Base-by-base conservation (phyloP, 192 early-diverging fungal genomes). In the Coemansia sp. region DNA sequence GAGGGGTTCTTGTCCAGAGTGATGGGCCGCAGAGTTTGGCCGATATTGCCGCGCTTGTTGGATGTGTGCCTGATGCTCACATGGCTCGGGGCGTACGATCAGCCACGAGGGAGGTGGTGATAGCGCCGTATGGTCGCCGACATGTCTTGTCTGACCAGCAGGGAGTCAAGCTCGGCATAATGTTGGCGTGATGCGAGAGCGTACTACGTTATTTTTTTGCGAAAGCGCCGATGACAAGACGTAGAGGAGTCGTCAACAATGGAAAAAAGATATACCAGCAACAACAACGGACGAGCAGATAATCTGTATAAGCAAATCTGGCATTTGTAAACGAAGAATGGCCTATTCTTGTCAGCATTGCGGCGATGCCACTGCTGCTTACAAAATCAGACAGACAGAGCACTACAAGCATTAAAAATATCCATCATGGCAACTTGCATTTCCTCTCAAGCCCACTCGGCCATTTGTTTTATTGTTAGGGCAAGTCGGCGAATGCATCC, bases 21-120 rank as follows among this genome's bases (percentile, higher is more conserved):
- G 51, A 31, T 54, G 15, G 27, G 29, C n/a, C 27, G 51, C 15
- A 3, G 15, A 29, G 27, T 25, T 2, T 54, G 51, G 51, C 17
- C 15, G 27, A 17, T 5, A 54, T 54, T 14, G 15, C 51, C 14
- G 27, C 22, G 14, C 47, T 27, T 12, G 4, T 49, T 27, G 25
- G 9, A 49, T 49, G 47, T 49, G 41, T 43, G n/a, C n/a, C 14
- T 43, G 47, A 49, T 49, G 47, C 51, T 31, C 51, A 54, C 29
- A 31, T n/a, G 27, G 1, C 27, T 15, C 14, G 6, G 51, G 27
- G 51, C 6, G 51, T n/a, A 31, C 51, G 51, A 54, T 54, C 27
- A 31, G 51, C 51, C 51, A 17, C 17, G 29, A 31, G 17, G 22
- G 15, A 25, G 3, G n/a, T n/a, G n/a, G n/a, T n/a, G n/a, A n/a